Percentiles rank a stretch among this genome's conserved stretches.
phyloP scores from a whole-genome alignment of 495 filamentous ascomycete genomes.

The Xylaria castorea region DNA sequence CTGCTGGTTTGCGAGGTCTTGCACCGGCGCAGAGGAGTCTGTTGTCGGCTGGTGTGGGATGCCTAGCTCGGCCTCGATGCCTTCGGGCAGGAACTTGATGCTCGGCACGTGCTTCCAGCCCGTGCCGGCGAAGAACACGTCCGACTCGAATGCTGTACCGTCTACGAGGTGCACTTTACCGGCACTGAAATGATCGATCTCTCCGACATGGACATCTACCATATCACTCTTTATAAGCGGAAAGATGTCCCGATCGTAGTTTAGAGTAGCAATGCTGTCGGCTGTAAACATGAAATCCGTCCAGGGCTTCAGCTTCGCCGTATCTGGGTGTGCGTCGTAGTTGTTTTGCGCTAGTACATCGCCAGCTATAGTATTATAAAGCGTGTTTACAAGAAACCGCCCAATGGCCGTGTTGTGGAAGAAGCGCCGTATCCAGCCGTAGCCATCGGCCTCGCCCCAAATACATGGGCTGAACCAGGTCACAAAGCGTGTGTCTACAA shows the following conservation, averaged over 20 bases:
- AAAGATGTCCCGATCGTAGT: conserved; percentile 72
- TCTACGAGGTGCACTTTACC: conserved; percentile 62
- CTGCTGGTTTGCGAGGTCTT: conserved; percentile 41
- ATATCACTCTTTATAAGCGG: conserved; percentile 63
- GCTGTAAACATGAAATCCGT: conserved; percentile 67
- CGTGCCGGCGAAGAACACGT: conserved; percentile 69
- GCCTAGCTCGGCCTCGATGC: conserved; percentile 53
- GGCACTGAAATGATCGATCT: conserved; percentile 61
- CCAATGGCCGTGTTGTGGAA: conserved; percentile 73
- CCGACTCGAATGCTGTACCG: conserved; percentile 60
- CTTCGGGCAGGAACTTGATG: conserved; percentile 68
- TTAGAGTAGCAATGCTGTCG: conserved; percentile 68
- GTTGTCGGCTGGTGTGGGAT: conserved; percentile 45
- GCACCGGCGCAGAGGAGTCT: conserved; percentile 29
- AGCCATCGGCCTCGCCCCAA: conserved; percentile 53
- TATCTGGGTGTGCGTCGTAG: conserved; percentile 67
- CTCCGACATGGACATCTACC: conserved; percentile 66
- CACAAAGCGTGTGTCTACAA: conserved; percentile 47
- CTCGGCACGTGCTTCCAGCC: conserved; percentile 71
- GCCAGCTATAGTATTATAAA: conserved; percentile 68
- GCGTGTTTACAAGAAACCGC: conserved; percentile 68
- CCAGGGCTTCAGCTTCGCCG: conserved; percentile 70
- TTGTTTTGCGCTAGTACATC: conserved; percentile 66
- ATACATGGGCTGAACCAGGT: conserved; percentile 56
- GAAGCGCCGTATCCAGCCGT: conserved; percentile 51